Conservation (phyloP, 306 rosid genomes). For the Vicia sativa region DNA sequence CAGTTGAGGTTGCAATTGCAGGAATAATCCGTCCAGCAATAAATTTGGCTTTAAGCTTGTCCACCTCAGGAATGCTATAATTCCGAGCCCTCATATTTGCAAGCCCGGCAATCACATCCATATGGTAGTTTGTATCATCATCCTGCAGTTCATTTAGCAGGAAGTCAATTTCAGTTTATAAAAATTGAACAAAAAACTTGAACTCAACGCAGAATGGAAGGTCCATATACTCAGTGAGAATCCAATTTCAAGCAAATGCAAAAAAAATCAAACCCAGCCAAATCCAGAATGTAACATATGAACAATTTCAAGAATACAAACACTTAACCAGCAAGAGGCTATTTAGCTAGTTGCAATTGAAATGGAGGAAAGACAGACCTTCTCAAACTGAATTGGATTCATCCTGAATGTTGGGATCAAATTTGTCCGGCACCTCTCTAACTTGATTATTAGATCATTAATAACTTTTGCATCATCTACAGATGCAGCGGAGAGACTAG, state of each 20-base stretch:
- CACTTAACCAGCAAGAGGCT: not conserved
- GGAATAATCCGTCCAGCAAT: slow-evolving; percentile 97
- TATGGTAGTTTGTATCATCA: slow-evolving; percentile 93
- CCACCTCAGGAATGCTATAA: slow-evolving; percentile 93
- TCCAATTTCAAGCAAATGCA: slow-evolving; percentile 19
- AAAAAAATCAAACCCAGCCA: slow-evolving; percentile 5
- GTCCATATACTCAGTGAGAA: not conserved
- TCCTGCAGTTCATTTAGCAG: slow-evolving; percentile 61
- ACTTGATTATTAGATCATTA: slow-evolving; percentile 60
- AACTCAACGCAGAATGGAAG: not conserved
- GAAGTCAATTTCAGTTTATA: not conserved
- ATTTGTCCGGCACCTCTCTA: slow-evolving; percentile 61
- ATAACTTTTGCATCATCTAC: slow-evolving; percentile 81
- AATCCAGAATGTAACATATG: slow-evolving; percentile 14
- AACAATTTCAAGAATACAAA: not conserved
- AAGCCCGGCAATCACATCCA: slow-evolving; percentile 94
- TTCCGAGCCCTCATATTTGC: slow-evolving; percentile 99
- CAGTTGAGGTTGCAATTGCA: slow-evolving; percentile 92
- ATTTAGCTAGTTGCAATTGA: not conserved
- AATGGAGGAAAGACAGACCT: slow-evolving; percentile 48
- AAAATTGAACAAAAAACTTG: not conserved
- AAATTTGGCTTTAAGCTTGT: slow-evolving; percentile 94
- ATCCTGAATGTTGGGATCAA: slow-evolving; percentile 68
- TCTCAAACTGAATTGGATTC: slow-evolving; percentile 94
- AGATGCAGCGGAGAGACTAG: slow-evolving; percentile 69